Percentiles rank a stretch among this genome's conserved stretches.
Evolutionary conservation across 1,284 basidiomycete species (phyloP).

Genomic region (Cystobasidium sp.): DNA sequence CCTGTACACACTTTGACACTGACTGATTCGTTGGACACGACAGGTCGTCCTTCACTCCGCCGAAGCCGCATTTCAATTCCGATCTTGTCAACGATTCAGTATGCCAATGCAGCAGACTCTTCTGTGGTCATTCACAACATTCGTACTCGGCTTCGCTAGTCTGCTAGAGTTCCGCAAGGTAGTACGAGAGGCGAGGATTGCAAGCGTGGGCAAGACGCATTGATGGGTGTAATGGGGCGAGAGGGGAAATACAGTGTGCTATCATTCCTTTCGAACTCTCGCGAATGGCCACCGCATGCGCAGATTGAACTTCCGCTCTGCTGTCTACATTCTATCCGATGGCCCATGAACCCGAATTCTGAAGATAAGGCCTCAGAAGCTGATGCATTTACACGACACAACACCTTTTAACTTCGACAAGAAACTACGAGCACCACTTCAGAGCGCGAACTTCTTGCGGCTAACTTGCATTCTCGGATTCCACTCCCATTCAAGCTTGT

Average conservation of each 20-base stretch:
- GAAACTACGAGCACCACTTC: background rate
- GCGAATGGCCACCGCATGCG: too few species aligned
- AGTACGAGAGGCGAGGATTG: conserved; percentile 69
- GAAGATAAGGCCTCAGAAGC: too few species aligned
- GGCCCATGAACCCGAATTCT: too few species aligned
- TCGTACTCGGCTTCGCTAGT: conserved; percentile 64
- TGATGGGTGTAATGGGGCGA: background rate
- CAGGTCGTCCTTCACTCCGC: conserved; percentile 62
- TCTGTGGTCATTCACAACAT: conserved; percentile 62
- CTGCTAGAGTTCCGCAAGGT: conserved; percentile 64
- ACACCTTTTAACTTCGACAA: too few species aligned
- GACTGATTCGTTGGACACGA: conserved; percentile 64
- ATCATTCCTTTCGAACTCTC: too few species aligned
- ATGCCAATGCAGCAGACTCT: conserved; percentile 43
- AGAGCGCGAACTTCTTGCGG: conserved; percentile 51
- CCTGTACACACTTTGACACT: background rate
- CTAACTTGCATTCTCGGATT: conserved; percentile 53
- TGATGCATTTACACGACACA: too few species aligned
- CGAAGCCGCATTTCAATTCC: conserved; percentile 61
- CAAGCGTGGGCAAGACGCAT: conserved; percentile 30
- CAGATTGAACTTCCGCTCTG: too few species aligned
- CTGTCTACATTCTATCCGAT: too few species aligned
- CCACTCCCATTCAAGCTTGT: conserved; percentile 46
- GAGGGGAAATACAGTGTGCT: too few species aligned
- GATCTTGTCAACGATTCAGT: conserved; percentile 16